Evolutionary conservation across 352 stramenopile genomes (phyloP), one percentile per base, ranked within the genome.

Genomic region (Globisporangium canariense): DNA sequence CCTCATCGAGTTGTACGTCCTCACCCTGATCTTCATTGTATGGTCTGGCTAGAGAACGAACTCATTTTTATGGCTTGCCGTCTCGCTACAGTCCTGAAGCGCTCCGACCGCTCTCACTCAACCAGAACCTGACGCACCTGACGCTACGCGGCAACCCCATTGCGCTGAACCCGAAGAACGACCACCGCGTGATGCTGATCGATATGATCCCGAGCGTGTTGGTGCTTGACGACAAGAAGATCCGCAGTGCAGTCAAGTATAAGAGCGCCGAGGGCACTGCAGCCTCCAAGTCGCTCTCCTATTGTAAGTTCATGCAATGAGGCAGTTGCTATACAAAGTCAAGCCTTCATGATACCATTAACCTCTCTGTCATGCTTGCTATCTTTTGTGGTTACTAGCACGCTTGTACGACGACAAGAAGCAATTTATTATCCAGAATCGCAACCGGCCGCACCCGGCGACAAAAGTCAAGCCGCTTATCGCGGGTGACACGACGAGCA

Each of bases 381-480:
- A 20, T n/a, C 20, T 34, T 4, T 54, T 18, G 16, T 51, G 18
- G 3, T 28, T 30, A 13, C 18, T 20, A 92, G 84, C 80, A 43
- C 78, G 82, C 13, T 70, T 93, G n/a, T 93, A 93, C 32, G 82
- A 89, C 40, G 80, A 91, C 54, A 93, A 89, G 60, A 91, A 93
- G 54, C 74, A 89, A 50, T 93, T 89, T 58, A 64, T 88, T 45
- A 83, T 91, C 10, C 74, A 73, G n/a, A 77, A 81, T 30, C 77
- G 83, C 45, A 77, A 60, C 16, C 68, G 73, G 10, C 59, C 67
- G 3, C 77, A 72, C n/a, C 68, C 71, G 34, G 80, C 73, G 18
- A 86, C 77, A 1, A 71, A 40, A 58, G 63, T 81, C 3, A 70
- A 70, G 5, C 59, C 74, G 14, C 64, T 83, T 16, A 54, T 87